These are phyloP conservation scores for Apiospora marii DNA, from an alignment of 2,329 filamentous ascomycete genomes.

Conservation along the genomic window DNA sequence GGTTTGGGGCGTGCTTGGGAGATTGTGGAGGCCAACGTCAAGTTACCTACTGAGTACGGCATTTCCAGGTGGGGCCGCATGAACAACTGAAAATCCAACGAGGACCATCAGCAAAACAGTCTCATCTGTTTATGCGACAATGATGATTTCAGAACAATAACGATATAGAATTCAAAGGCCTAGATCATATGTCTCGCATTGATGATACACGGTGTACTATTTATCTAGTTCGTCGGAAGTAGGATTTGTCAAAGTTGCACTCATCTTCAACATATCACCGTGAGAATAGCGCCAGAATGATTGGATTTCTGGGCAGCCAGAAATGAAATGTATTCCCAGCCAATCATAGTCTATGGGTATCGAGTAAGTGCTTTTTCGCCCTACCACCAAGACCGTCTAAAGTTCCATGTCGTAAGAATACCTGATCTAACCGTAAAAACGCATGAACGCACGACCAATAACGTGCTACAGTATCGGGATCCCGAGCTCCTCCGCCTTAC, in stretches of 20 bases:
- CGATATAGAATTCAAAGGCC: too few relatives aligned
- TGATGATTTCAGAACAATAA: rapidly evolving
- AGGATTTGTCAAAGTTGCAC: not conserved
- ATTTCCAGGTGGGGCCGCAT: constrained; percentile 17
- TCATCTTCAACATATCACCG: not conserved
- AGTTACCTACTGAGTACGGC: not conserved
- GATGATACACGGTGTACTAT: too few relatives aligned
- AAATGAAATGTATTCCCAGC: not conserved
- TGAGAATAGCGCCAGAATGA: not conserved
- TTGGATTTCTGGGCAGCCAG: not conserved
- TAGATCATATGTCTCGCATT: too few relatives aligned
- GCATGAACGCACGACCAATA: not conserved
- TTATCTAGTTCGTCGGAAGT: not conserved
- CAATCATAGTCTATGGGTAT: constrained; percentile 22
- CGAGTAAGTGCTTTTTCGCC: constrained; percentile 1
- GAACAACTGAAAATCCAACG: not conserved
- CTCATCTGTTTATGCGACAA: not conserved
- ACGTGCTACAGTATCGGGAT: constrained; percentile 41
- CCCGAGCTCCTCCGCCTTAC: constrained; percentile 59
- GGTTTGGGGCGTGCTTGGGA: not conserved
- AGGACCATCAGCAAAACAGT: not conserved
- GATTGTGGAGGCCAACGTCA: not conserved
- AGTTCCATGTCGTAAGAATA: not conserved
- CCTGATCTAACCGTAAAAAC: not conserved
- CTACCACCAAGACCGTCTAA: constrained; percentile 1